Base-by-base conservation (phyloP, 768 basidiomycete species). In the Mycena filopes region DNA sequence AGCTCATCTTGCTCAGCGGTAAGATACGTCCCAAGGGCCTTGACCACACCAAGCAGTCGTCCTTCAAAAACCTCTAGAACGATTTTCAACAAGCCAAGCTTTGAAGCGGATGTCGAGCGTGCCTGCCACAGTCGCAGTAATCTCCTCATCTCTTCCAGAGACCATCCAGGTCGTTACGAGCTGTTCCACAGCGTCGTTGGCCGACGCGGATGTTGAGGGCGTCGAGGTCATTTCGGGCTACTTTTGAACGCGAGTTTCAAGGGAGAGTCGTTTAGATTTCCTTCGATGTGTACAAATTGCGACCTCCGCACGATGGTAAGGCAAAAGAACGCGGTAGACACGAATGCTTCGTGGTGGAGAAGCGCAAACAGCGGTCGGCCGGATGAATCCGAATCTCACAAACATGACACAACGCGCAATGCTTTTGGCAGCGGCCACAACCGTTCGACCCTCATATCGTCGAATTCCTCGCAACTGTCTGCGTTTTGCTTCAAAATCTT, bases 11-110 rank as follows among this genome's bases (percentile, higher is more conserved):
- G 92, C 61, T 96, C 93, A 2, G 94, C 89, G 0, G 94, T 96
- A 16, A 99, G 81, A 72, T 92, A 95, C 69, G 93, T 91, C 43
- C 94, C 94, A 0, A 98, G 84, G 26, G 89, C 88, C 73, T 94
- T 95, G 38, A 99, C 94, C 23, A 99, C 79, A 66, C 90, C 85
- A 6, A 96, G 80, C 16, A 98, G 80, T 23, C 82, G 76, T 21
- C 88, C 88, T 64, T 80, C 79, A 16, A 87, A 84, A 66, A 85
- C 81, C 70, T 81, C 82, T 85, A 72, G 47, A 63, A 67, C 58
- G 55, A 40, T 28, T 48, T 62, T 59, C 55, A 63, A 48, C 46
- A 18, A 51, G 31, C 23, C 38, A 38, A 36, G 9, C 53, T 31
- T 55, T 26, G 23, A 38, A 11, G 28, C 47, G 10, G 38, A 7